Conservation (phyloP, 805 yeast species). For the Barnettozyma vustinii region DNA sequence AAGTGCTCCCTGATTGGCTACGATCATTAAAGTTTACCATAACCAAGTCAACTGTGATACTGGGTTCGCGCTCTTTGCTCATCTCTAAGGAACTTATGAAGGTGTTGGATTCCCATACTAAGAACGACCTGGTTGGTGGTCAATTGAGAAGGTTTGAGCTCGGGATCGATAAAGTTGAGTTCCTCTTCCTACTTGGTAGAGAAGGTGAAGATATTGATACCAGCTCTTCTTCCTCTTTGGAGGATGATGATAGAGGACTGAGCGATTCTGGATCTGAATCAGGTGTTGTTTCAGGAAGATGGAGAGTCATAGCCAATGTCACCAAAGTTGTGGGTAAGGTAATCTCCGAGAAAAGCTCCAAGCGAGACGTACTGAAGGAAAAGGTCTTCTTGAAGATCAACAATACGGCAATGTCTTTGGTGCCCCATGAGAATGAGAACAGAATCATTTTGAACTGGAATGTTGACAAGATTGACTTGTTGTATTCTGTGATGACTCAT, state of each 20-base stretch:
- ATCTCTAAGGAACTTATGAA: conserved; percentile 36
- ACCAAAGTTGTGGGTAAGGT: conserved; percentile 24
- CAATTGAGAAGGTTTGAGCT: conserved; percentile 31
- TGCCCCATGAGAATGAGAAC: conserved; percentile 17
- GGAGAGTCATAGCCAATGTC: conserved; percentile 10
- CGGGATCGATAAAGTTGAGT: conserved; percentile 19
- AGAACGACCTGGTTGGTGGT: conserved; percentile 36
- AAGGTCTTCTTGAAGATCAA: conserved; percentile 31
- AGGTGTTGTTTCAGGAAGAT: conserved; percentile 5
- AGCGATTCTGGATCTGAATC: conserved; percentile 18
- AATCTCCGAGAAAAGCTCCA: conserved; percentile 29
- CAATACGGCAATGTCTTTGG: conserved; percentile 19
- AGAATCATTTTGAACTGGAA: conserved; percentile 23
- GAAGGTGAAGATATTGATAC: conserved; percentile 6
- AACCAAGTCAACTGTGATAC: conserved; percentile 19
- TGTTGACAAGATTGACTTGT: conserved; percentile 25
- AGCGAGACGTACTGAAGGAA: conserved; percentile 21
- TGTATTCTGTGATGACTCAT: conserved; percentile 37
- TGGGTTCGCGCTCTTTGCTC: conserved; percentile 40
- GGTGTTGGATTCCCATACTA: conserved; percentile 27
- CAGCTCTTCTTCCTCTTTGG: conserved; percentile 28
- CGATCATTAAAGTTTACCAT: conserved; percentile 7
- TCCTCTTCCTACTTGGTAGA: conserved; percentile 2
- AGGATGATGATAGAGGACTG: conserved; percentile 28
- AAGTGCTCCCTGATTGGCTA: conserved; percentile 22